Evolutionary conservation across 1,284 basidiomycete genomes (phyloP), one percentile per base, ranked within the genome.

Genomic region (Ceratobasidium sp.): DNA sequence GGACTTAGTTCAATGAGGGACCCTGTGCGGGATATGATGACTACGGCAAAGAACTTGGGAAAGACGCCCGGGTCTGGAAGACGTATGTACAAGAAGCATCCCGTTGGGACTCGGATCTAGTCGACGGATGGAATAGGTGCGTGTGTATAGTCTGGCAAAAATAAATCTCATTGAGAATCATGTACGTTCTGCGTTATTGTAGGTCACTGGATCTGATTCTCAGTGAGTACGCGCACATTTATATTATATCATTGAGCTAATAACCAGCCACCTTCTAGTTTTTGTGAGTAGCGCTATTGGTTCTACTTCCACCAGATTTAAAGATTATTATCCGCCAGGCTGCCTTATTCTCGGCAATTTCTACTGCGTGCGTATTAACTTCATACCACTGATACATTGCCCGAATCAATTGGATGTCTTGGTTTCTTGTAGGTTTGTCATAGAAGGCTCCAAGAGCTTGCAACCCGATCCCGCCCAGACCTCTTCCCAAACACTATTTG

Each of bases 11-110:
- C 7, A 61, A 17, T 17, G 57, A 61, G 19, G 34, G 40, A 9
- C 34, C 32, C 22, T 34, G 57, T 40, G 34, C 57, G n/a, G 57
- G 57, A 40, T 61, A 54, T 37, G 56, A 71, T 11, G 56, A 71
- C 15, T 29, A 59, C 9, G 69, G 69, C 9, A 32, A 54, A 29
- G 69, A 71, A 19, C 51, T 71, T 17, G 40, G 54, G 11, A 62
- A 73, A 25, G 54, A 57, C 17, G 43, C 70, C 29, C 57, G 32
- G n/a, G 57, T 73, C 17, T 73, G 70, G 70, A 52, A 73, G 25
- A 62, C 44, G 7, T 73, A 73, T 25, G 54, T 73, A 1, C 15
- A 73, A 49, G 59, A 62, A 43, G 49, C 57, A 6, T 22, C 22
- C 17, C 22, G 49, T 5, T 32, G 13, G 19, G 70, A 73, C 44